A percentile compares a stretch with the other conserved stretches of the same genome.
Evolutionary conservation across 805 yeast genomes (phyloP).

Genomic region (Metschnikowia corniflorae): DNA sequence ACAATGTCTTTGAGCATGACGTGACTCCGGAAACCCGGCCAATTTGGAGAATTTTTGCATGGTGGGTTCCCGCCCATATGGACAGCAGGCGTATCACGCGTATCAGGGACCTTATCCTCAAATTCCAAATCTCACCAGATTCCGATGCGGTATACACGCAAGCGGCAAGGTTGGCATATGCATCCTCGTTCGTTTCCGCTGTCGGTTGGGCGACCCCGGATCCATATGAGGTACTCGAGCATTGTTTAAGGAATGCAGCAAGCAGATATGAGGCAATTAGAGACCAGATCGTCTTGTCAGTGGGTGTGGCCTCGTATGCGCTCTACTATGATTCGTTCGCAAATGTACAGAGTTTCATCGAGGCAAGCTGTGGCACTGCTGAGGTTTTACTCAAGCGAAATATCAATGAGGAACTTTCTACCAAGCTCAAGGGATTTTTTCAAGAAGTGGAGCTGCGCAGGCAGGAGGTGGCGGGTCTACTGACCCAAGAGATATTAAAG

Average conservation of each 20-base stretch:
- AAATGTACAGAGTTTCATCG: constrained; percentile 38
- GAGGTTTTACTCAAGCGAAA: constrained; percentile 7
- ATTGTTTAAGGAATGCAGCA: constrained; percentile 47
- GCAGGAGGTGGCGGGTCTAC: constrained; percentile 28
- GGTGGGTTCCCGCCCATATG: constrained; percentile 67
- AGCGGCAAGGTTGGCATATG: constrained; percentile 55
- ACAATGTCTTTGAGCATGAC: constrained; percentile 48
- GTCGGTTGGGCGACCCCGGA: constrained; percentile 54
- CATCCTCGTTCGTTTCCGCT: constrained; percentile 49
- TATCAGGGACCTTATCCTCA: constrained; percentile 42
- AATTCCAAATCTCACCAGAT: constrained; percentile 44
- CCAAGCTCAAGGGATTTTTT: constrained; percentile 14
- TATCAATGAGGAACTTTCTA: constrained; percentile 35
- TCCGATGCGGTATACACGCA: constrained; percentile 64
- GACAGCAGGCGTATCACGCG: constrained; percentile 66
- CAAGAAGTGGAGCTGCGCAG: constrained; percentile 39
- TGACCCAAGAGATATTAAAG: constrained; percentile 55
- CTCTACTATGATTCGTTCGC: constrained; percentile 42
- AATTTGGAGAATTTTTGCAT: constrained; percentile 72
- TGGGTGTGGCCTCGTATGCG: constrained; percentile 45
- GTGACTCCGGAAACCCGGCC: constrained; percentile 69
- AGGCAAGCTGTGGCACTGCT: constrained; percentile 24
- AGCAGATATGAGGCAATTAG: constrained; percentile 76
- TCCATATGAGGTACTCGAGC: constrained; percentile 40
- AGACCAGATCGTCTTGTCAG: constrained; percentile 57